A percentile compares a stretch with the other conserved stretches of the same genome.
Evolutionary conservation across 1,139 yeast species (phyloP).

Genomic region (Scheffersomyces lignicola): DNA sequence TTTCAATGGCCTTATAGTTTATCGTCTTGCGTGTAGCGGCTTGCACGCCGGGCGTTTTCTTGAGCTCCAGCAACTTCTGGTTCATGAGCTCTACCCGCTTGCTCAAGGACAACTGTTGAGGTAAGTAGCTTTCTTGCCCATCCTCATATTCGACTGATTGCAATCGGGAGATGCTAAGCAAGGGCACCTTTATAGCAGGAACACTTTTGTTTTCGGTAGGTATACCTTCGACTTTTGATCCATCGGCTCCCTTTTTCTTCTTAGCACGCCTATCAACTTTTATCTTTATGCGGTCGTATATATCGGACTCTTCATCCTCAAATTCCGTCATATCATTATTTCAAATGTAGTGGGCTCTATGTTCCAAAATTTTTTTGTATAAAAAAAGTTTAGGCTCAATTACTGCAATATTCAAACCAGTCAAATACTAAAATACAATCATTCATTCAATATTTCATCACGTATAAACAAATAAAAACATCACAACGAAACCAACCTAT

Average conservation of each 20-base stretch:
- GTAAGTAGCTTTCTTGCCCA: neutral
- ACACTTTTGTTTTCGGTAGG: neutral
- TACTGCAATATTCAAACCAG: too few relatives aligned
- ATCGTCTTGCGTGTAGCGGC: neutral
- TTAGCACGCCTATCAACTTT: neutral
- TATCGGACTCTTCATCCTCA: constrained; percentile 2
- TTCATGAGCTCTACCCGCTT: constrained; percentile 1
- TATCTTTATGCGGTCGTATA: constrained; percentile 1
- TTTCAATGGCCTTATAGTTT: neutral
- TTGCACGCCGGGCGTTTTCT: neutral
- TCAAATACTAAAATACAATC: too few relatives aligned
- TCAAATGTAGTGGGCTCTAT: too few relatives aligned
- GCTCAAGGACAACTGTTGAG: neutral
- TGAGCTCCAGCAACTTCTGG: neutral
- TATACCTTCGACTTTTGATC: neutral
- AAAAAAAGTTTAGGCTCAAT: too few relatives aligned
- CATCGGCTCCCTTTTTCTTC: too few relatives aligned
- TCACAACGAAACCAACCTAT: too few relatives aligned
- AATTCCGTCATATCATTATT: constrained; percentile 2
- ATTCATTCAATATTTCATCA: too few relatives aligned
- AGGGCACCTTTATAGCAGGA: neutral
- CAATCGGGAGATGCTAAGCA: neutral
- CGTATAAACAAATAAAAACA: too few relatives aligned
- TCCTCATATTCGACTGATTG: neutral
- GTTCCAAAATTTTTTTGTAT: too few relatives aligned